Base-by-base conservation (phyloP, 176 grass and related monocot species). In the Echinochloa phyllopogon region DNA sequence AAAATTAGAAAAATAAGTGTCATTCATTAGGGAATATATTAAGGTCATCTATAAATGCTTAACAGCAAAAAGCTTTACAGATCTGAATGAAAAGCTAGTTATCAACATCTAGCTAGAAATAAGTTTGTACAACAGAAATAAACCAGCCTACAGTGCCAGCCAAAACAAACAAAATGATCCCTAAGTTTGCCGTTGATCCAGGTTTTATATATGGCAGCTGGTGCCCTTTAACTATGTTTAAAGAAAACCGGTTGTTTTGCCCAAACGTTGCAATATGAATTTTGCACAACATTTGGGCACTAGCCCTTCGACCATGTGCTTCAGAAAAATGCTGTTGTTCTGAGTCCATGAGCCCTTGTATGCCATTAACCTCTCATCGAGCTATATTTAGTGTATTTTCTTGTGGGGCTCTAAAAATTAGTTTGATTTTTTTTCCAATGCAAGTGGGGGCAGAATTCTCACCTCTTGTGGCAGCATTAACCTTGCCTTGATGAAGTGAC, bases 381-480 rank as follows among this genome's bases (percentile, higher is more conserved):
- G 76, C 41, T 33, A 61, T 3, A 6, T 64, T 45, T 63, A 36
- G 47, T 51, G 27, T 13, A 33, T 55, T 76, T 15, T 59, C 17
- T 10, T n/a, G 9, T 14, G n/a, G 25, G 44, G 8, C 20, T 37
- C 10, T n/a, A 43, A 75, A 68, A 39, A 18, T 2, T 51, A 43
- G 17, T 70, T 24, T 75, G 44, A 47, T 50, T 23, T 74, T 9
- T 37, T 15, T 21, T 8, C 0, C 10, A 8, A 17, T 49, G 71
- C 86, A 5, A 63, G 5, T 57, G 13, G 64, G n/a, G 23, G 52
- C 20, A 65, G 40, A 76, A 64, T 49, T 79, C 24, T 85, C 90
- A 98, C 95, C 96, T 83, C 87, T 38, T 80, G 77, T 74, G 44
- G 91, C 87, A 88, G 87, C 70, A 75, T 76, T 74, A 42, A 85